A percentile compares a stretch with the other conserved stretches of the same genome.
These are phyloP conservation scores for Phragmites australis DNA, from an alignment of 176 grass and related monocot genomes.

Conservation along the genomic window DNA sequence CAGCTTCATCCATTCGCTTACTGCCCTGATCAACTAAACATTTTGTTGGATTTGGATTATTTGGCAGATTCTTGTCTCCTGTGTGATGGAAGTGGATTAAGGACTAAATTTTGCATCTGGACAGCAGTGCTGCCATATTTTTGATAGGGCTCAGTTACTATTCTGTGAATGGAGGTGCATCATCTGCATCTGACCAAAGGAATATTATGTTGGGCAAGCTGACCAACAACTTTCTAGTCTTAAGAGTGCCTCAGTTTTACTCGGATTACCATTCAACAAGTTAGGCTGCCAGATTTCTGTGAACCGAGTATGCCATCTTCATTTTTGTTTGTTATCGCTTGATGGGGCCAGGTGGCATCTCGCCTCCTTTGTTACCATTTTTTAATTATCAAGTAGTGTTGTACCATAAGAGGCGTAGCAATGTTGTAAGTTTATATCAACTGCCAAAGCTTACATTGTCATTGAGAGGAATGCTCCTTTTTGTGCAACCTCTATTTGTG, in stretches of 20 bases:
- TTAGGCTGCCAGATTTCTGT: neutral
- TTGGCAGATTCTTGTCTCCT: neutral
- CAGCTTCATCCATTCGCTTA: constrained; percentile 12
- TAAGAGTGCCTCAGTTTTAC: neutral
- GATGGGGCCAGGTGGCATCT: constrained; percentile 7
- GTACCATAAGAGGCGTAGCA: constrained; percentile 17
- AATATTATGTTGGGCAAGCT: neutral
- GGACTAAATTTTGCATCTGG: constrained; percentile 11
- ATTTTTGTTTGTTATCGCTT: neutral
- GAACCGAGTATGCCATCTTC: neutral
- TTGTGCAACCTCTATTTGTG: neutral
- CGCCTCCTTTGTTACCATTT: constrained; percentile 11
- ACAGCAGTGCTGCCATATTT: neutral
- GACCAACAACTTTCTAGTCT: neutral
- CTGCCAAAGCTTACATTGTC: neutral
- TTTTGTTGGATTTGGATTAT: constrained; percentile 13
- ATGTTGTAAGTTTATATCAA: constrained; percentile 30
- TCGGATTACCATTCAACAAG: neutral
- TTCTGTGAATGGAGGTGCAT: neutral
- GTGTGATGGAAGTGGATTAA: neutral
- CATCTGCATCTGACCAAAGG: constrained; percentile 5
- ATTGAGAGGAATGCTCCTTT: neutral
- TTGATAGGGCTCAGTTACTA: neutral
- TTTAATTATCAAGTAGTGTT: constrained; percentile 11
- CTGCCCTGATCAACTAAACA: neutral